phyloP scores from a whole-genome alignment of 2,329 filamentous ascomycete species.

The Microcyclosporella mali region DNA sequence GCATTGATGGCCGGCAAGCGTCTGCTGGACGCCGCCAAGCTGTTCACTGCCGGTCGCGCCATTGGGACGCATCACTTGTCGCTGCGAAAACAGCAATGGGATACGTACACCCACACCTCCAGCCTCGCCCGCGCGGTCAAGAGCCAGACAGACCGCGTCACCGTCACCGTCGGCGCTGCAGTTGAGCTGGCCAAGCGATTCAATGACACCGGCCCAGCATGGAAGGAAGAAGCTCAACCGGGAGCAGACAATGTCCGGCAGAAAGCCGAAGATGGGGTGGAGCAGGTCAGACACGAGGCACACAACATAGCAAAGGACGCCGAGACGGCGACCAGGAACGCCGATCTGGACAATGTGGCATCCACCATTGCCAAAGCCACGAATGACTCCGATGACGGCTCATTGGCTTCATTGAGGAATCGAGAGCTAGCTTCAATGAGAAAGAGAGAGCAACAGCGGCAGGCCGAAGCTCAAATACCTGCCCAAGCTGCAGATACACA shows the following conservation, averaged over 20 bases:
- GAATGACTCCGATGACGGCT: constrained; percentile 34
- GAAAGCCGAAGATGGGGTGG: constrained; percentile 13
- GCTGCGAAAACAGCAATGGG: constrained; percentile 55
- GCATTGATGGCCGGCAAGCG: constrained; percentile 45
- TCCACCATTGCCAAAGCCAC: neutral
- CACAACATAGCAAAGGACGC: constrained; percentile 12
- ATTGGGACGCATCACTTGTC: constrained; percentile 50
- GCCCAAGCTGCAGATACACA: constrained; percentile 43
- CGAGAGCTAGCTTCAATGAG: constrained; percentile 30
- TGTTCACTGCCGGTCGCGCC: constrained; percentile 43
- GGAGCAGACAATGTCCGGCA: constrained; percentile 9
- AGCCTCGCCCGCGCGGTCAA: constrained; percentile 58
- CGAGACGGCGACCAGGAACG: constrained; percentile 4
- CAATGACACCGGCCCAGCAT: constrained; percentile 43
- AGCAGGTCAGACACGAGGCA: constrained; percentile 26
- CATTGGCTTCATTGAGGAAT: constrained; percentile 21
- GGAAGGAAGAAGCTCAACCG: constrained; percentile 10
- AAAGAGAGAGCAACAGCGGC: constrained; percentile 3
- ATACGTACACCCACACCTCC: constrained; percentile 59
- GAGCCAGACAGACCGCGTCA: constrained; percentile 55
- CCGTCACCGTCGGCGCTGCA: constrained; percentile 56
- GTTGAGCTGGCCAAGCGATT: constrained; percentile 53
- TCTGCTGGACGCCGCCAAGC: constrained; percentile 46
- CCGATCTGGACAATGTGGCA: constrained; percentile 4
- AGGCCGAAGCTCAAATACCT: constrained; percentile 35